phyloP scores from a whole-genome alignment of 139 green algal genomes.

The Chlamydomonas incerta region DNA sequence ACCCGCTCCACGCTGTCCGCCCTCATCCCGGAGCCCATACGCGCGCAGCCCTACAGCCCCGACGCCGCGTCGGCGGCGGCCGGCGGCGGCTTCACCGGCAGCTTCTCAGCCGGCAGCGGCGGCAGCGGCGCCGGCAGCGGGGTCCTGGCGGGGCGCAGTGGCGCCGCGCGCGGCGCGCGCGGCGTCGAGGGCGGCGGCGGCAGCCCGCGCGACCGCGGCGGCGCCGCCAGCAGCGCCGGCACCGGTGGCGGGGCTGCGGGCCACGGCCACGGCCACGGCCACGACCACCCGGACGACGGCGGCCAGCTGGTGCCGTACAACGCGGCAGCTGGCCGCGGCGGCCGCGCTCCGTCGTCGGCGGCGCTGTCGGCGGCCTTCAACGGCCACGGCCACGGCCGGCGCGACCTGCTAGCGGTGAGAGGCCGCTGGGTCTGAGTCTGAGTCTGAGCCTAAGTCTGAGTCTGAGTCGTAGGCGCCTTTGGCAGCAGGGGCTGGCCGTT shows the following conservation, averaged over 20 bases:
- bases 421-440: neutral
- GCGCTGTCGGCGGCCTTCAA: too few species aligned
- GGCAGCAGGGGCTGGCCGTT: too few species aligned
- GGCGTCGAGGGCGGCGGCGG: neutral
- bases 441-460: too few species aligned
- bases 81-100: too few species aligned
- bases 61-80: too few species aligned
- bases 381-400: neutral
- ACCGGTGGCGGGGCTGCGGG: slow-evolving; percentile 17
- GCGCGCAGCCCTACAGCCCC: too few species aligned
- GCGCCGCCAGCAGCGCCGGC: neutral
- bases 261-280: neutral
- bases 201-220: neutral
- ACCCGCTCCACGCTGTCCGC: slow-evolving; percentile 49
- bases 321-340: neutral
- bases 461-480: too few species aligned
- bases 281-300: neutral
- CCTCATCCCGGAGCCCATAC: slow-evolving; percentile 24
- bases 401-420: slow-evolving; percentile 16
- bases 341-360: neutral
- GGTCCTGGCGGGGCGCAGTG: neutral
- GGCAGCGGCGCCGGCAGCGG: too few species aligned
- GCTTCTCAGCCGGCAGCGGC: too few species aligned
- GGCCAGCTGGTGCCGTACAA: slow-evolving; percentile 9
- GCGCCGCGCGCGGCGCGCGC: slow-evolving; percentile 8